phyloP scores from a whole-genome alignment of 768 basidiomycete genomes.

The Lactifluus pinguis region DNA sequence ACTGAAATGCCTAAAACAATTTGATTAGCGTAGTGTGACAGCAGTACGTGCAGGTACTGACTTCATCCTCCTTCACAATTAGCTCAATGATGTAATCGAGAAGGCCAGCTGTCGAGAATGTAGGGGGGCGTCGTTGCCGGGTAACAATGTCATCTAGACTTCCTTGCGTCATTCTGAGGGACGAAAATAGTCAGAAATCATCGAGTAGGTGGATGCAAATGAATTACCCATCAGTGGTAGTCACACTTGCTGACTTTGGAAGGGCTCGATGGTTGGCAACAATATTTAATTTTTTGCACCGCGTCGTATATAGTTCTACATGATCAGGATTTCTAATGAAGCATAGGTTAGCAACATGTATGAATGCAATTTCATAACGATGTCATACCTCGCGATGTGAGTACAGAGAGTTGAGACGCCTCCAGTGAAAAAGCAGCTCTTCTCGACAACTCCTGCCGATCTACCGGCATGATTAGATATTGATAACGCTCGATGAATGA shows the following conservation, averaged over 20 bases:
- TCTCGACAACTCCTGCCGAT: no score
- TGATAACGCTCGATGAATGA: neutral
- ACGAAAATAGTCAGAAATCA: no score
- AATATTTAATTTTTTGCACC: neutral
- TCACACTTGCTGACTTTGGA: neutral
- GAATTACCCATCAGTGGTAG: neutral
- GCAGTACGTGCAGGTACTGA: neutral
- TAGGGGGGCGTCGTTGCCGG: neutral
- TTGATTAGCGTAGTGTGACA: neutral
- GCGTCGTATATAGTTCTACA: neutral
- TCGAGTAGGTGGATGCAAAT: neutral
- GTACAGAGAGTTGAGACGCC: neutral
- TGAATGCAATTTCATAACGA: neutral
- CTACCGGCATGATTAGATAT: no score
- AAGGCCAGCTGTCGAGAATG: neutral
- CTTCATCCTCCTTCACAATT: neutral
- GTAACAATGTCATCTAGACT: neutral
- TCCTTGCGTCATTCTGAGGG: neutral
- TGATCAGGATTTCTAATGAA: neutral
- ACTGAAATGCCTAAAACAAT: neutral
- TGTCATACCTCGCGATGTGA: neutral
- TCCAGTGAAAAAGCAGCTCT: neutral
- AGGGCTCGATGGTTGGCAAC: neutral
- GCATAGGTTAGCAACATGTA: no score
- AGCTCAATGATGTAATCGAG: neutral